Evolutionary conservation across 2,329 filamentous ascomycete genomes (phyloP), one percentile per base, ranked within the genome.

Genomic region (Claviceps lovelessii): DNA sequence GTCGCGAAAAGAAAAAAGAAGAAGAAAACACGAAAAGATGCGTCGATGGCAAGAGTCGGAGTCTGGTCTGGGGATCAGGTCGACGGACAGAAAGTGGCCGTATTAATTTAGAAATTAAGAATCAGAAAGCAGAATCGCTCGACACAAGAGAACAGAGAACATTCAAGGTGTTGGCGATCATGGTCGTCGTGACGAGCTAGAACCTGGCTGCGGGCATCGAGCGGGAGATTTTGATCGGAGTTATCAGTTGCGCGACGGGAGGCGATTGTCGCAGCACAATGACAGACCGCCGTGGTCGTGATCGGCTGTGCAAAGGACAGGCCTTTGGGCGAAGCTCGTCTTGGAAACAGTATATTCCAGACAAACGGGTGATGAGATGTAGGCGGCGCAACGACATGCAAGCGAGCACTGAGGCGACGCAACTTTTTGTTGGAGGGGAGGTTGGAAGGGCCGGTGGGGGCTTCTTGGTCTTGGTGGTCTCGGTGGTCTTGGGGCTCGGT

Each of bases 91-190:
- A 61, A 61, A 65, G 63, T 56, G 63, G 70, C 63, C 64, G 60
- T 60, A 65, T 57, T 41, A 17, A n/a, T 37, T 39, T 37, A 8
- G 60, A 60, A 62, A 63, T 63, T 62, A 61, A 70, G 73, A 73
- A 73, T 79, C 73, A 79, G 72, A 70, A 74, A 74, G 72, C 68
- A 70, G 74, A 76, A 72, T 73, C 72, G 70, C 76, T 75, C 71
- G 74, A 71, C 68, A 71, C 75, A 72, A 71, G 71, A 76, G 72
- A 64, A 65, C 63, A 72, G 67, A 70, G 71, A 67, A 71, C 73
- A 67, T 70, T 70, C 63, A 67, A 68, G 69, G 70, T 72, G 69
- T 71, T 69, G 73, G 70, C 74, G 73, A 73, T 78, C 77, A 80
- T 23, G 23, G 23, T 80, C 68, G 76, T 79, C 68, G 73, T 73